phyloP scores from a whole-genome alignment of 2,329 filamentous ascomycete species.

The Aspergillus ruber region DNA sequence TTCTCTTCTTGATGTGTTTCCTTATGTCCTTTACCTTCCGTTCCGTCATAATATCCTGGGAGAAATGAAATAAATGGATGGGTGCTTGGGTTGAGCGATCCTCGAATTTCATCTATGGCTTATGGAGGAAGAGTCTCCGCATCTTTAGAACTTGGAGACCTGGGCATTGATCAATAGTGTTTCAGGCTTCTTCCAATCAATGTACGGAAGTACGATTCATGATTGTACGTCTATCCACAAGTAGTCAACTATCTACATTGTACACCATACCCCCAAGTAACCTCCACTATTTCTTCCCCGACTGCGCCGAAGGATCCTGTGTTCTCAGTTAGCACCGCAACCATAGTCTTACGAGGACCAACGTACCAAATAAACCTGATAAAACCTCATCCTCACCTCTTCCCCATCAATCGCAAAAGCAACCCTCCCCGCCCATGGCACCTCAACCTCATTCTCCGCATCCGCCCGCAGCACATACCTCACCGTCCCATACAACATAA shows the following conservation, averaged over 20 bases:
- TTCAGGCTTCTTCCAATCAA: no score
- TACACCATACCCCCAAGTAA: background rate
- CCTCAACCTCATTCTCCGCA: constrained; percentile 23
- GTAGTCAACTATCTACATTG: background rate
- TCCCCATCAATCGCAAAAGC: constrained; percentile 24
- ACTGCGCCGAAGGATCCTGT: constrained; percentile 29
- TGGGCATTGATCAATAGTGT: no score
- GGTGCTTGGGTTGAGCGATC: background rate
- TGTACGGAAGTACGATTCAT: no score
- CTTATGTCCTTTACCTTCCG: constrained; percentile 7
- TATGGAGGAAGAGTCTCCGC: no score
- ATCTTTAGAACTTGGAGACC: no score
- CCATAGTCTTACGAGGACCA: background rate
- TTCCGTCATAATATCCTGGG: constrained; percentile 6
- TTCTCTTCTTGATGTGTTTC: constrained; percentile 14
- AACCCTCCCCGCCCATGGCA: constrained; percentile 32
- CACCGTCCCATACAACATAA: constrained; percentile 34
- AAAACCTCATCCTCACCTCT: constrained; percentile 31
- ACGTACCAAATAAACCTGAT: constrained; percentile 37
- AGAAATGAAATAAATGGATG: constrained; percentile 1
- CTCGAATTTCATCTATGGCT: no score
- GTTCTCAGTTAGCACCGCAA: constrained; percentile 1
- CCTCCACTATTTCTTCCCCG: constrained; percentile 22
- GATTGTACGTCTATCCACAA: background rate
- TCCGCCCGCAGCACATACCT: constrained; percentile 27